Evolutionary conservation across 148 eudicot species (phyloP).

Genomic region (Rhododendron simsii): DNA sequence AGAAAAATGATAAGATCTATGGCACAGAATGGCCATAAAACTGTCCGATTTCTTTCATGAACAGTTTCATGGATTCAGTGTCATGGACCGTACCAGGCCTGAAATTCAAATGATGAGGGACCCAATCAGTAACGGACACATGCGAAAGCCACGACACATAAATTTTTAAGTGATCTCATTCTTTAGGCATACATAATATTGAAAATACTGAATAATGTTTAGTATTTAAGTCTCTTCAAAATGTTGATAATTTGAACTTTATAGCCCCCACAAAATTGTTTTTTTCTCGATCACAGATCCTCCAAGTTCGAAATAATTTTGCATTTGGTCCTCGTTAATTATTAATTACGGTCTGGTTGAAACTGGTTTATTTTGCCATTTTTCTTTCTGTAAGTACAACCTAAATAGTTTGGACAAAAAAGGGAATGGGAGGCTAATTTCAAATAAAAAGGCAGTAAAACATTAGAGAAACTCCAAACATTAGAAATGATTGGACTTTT

Average conservation of each 20-base stretch:
- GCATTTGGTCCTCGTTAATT: no score
- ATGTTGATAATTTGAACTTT: background rate
- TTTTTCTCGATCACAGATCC: background rate
- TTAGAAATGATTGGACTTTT: constrained; percentile 17
- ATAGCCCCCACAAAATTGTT: background rate
- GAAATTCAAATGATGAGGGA: background rate
- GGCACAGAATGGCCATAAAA: no score
- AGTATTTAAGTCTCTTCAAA: background rate
- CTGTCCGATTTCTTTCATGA: no score
- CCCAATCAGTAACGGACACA: background rate
- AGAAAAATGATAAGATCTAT: no score
- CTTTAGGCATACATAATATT: no score
- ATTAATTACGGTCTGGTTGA: background rate
- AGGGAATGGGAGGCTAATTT: background rate
- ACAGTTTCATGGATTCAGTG: no score
- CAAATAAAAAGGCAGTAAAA: background rate
- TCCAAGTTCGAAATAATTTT: background rate
- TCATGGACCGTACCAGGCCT: no score
- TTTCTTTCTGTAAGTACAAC: background rate
- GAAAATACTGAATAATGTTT: background rate
- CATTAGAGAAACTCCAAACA: constrained; percentile 13
- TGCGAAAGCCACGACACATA: no score
- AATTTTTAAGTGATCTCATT: no score
- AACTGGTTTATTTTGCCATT: background rate
- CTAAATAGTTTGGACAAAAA: background rate